Evolutionary conservation across 2,329 filamentous ascomycete species (phyloP).

Genomic region (Didymella lethalis): DNA sequence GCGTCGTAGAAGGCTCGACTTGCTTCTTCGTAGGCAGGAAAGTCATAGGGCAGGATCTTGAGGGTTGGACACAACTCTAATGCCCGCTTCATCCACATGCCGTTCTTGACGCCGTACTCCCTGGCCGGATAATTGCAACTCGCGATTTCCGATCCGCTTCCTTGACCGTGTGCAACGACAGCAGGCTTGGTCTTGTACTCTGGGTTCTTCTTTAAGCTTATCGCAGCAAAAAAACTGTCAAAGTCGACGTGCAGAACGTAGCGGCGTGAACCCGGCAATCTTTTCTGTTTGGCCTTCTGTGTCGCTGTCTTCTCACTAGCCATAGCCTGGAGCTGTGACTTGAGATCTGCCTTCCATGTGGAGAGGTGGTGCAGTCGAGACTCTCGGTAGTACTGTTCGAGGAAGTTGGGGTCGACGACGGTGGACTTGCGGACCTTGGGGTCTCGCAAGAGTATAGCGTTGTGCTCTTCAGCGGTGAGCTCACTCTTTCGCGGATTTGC

Average conservation of each 20-base stretch:
- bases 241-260: slow-evolving; percentile 98
- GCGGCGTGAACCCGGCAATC: slow-evolving; percentile 69
- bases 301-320: slow-evolving; percentile 71
- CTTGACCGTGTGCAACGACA: slow-evolving; percentile 86
- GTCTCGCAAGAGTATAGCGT: slow-evolving; percentile 82
- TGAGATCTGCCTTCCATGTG: slow-evolving; percentile 94
- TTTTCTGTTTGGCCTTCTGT: slow-evolving; percentile 61
- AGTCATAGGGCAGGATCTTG: slow-evolving; percentile 94
- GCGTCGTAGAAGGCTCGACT: slow-evolving; percentile 87
- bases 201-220: slow-evolving; percentile 81
- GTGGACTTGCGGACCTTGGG: slow-evolving; percentile 87
- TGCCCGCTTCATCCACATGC: slow-evolving; percentile 99
- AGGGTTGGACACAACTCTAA: slow-evolving; percentile 82
- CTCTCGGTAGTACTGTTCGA: slow-evolving; percentile 94
- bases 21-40: slow-evolving; percentile 90
- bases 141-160: slow-evolving; percentile 90
- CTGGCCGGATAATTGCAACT: slow-evolving; percentile 96
- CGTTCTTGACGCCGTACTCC: slow-evolving; percentile 87
- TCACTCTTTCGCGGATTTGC: slow-evolving; percentile 27
- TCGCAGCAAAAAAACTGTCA: slow-evolving; percentile 96
- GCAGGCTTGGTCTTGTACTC: slow-evolving; percentile 80
- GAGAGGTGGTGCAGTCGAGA: slow-evolving; percentile 94
- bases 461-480: slow-evolving; percentile 91
- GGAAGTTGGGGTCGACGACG: slow-evolving; percentile 89
- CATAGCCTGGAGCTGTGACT: slow-evolving; percentile 83